Evolutionary conservation across 2,329 filamentous ascomycete species (phyloP), one percentile per base, ranked within the genome.

Genomic region (Chalaropsis thielavioides): DNA sequence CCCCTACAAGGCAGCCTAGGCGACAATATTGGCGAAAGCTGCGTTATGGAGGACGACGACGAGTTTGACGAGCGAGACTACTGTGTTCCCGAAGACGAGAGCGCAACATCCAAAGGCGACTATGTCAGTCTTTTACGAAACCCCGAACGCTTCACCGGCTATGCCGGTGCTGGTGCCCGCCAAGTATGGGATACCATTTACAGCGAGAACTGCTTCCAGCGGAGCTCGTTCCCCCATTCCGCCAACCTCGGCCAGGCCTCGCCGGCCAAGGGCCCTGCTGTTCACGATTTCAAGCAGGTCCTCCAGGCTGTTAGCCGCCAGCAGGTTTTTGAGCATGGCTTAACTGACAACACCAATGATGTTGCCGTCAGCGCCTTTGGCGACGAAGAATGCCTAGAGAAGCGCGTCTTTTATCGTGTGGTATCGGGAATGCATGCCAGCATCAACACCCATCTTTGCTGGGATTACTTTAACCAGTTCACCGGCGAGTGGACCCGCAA

Each of bases 121-220:
- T 99, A 71, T 51, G 69, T 69, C 44, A 70, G 69, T 66, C 69
- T 71, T 61, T 17, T 71, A 41, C 67, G 67, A 27, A 71, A 69
- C 65, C 69, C 70, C 15, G 66, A 69, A 59, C 67, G 92, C 67
- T 99, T 96, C 75, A 99, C 94, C 0, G 94, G 94, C 61, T 99
- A 97, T 72, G 83, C 87, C 7, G 94, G 94, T 64, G 83, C 87
- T 67, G 88, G 92, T 19, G 84, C 92, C 49, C 84, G 87, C 72
- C 90, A 95, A 76, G 90, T 99, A 17, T 99, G 94, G 94, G 88
- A 96, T 73, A 89, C 94, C 65, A 91, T 99, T 67, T 99, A 99
- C 76, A 83, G 90, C 63, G 94, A 99, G 75, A 99, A 99, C 75
- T 99, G 94, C 77, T 99, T 99, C 78, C 82, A 84, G 70, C 82